A percentile compares a stretch with the other conserved stretches of the same genome.
These are phyloP conservation scores for Sonneratia alba DNA, from an alignment of 345 rosid species.

Conservation along the genomic window DNA sequence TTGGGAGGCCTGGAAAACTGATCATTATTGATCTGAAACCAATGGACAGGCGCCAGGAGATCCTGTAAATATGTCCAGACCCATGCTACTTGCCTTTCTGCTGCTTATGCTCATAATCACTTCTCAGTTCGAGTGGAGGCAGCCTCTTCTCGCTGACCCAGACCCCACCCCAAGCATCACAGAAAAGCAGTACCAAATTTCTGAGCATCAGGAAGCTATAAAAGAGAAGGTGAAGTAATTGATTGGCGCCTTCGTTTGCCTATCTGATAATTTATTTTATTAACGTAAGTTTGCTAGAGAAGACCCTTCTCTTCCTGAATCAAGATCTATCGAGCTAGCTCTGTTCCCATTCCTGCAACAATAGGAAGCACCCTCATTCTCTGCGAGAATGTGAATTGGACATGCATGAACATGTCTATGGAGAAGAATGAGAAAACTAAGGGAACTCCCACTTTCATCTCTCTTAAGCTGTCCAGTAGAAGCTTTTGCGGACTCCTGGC, in stretches of 20 bases:
- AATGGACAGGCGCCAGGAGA: constrained; percentile 12
- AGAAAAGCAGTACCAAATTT: constrained; percentile 48
- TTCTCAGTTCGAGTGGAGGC: constrained; percentile 92
- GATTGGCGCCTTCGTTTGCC: background rate
- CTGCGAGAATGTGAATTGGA: background rate
- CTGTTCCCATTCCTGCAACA: background rate
- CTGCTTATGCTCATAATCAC: constrained; percentile 67
- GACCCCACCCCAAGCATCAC: constrained; percentile 36
- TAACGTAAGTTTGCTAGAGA: background rate
- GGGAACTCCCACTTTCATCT: background rate
- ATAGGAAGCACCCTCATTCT: background rate
- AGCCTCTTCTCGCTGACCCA: constrained; percentile 58
- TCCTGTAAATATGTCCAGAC: constrained; percentile 56
- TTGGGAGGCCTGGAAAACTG: background rate
- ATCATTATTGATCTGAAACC: background rate
- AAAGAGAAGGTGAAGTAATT: constrained; percentile 59
- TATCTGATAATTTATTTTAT: background rate
- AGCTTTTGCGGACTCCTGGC: background rate
- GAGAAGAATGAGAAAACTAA: background rate
- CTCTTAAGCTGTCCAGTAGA: background rate
- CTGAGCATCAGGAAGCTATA: constrained; percentile 57
- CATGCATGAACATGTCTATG: background rate
- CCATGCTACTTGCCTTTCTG: constrained; percentile 64
- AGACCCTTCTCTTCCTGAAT: background rate
- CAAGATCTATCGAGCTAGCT: background rate